These are phyloP conservation scores for Aphanoascus verrucosus DNA, from an alignment of 2,329 filamentous ascomycete genomes.

Conservation along the genomic window DNA sequence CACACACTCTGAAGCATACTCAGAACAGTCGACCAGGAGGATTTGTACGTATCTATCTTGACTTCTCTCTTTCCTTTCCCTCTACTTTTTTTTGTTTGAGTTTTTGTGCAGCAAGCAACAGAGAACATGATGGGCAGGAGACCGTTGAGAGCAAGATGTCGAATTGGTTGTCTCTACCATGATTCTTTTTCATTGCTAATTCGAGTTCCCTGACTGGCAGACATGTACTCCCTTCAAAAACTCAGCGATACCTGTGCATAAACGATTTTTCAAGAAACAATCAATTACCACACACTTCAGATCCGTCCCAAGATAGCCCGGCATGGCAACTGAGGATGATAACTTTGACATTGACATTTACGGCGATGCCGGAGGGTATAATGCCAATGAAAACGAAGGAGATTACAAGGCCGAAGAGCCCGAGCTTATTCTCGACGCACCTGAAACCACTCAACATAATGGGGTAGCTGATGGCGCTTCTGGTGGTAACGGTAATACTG, in stretches of 20 bases:
- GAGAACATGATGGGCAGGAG: background rate
- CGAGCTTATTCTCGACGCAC: conserved; percentile 31
- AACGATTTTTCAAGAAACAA: conserved; percentile 27
- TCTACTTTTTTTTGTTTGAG: conserved; percentile 2
- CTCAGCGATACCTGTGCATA: conserved; percentile 31
- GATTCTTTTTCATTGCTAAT: conserved; percentile 29
- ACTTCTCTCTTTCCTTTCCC: conserved; percentile 12
- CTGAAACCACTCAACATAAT: conserved; percentile 27
- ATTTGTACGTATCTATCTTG: conserved; percentile 21
- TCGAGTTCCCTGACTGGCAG: conserved; percentile 27
- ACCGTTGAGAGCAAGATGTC: background rate
- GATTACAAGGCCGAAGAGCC: conserved; percentile 33
- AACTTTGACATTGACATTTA: conserved; percentile 64
- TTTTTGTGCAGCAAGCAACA: conserved; percentile 1
- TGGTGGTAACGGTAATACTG: conserved; percentile 21
- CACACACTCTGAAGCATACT: conserved; percentile 9
- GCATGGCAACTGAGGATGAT: conserved; percentile 50
- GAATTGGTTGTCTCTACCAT: background rate
- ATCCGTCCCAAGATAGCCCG: conserved; percentile 23
- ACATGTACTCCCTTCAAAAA: conserved; percentile 35
- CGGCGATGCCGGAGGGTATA: conserved; percentile 46
- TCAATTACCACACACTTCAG: conserved; percentile 25
- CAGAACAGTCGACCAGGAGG: conserved; percentile 13
- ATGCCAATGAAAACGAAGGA: conserved; percentile 39
- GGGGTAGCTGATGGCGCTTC: conserved; percentile 18